Evolutionary conservation across 129 eudicot genomes (phyloP), one percentile per base, ranked within the genome.

Genomic region (Saposhnikovia divaricata): DNA sequence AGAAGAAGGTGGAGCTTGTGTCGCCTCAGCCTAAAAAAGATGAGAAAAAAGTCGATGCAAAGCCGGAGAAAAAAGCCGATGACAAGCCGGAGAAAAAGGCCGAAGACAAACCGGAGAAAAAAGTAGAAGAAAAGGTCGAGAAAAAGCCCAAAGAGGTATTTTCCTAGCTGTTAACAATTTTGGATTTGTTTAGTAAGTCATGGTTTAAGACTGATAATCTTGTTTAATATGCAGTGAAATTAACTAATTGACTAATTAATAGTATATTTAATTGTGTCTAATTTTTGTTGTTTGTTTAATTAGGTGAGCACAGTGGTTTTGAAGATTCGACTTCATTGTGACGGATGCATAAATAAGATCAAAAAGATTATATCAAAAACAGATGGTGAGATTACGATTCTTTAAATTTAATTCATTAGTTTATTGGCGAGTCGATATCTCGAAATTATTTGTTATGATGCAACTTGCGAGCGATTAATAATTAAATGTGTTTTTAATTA

Each of bases 331-430:
- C 79, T 89, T 38, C 93, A 89, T 73, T 89, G 93, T 76, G 91
- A 89, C 12, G 93, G 93, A 55, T 89, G 93, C 78, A 81, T 80
- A 31, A 88, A 89, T 70, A 89, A 89, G 82, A 89, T 89, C 16
- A 87, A 83, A 68, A 83, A 85, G 23, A 66, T 80, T 12, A 84
- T 89, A 34, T 77, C 88, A 43, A 89, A 87, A 75, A 77, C 69
- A 45, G 85, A 87, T 38, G 93, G 93, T 89, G 70, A 77, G 86
- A 40, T 73, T 68, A 31, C 73, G 73, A 68, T 28, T 68, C 42
- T 68, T 68, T 27, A 4, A 27, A 4, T 12, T 68, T 68, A 28
- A 31, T 68, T 63, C 4, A 31, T 31, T 68, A 27, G 1, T 31
- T 68, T 13, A 31, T 68, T 68, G 4, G 4, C 19, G 14, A 68